Base-by-base conservation (phyloP, 2,329 filamentous ascomycete genomes). In the Phyllachora maydis region DNA sequence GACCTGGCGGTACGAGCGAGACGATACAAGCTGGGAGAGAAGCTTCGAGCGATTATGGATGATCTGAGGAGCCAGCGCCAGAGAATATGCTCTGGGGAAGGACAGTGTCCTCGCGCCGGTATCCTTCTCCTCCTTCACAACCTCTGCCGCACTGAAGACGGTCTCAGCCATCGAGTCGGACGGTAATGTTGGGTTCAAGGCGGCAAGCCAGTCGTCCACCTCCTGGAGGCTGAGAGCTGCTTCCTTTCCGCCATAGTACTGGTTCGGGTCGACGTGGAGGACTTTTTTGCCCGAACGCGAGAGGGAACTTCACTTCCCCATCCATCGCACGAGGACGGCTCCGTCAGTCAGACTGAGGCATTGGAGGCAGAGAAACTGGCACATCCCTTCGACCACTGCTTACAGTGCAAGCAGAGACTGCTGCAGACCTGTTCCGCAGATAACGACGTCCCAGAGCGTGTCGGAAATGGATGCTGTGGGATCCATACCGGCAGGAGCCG, bases 271-370 rank as follows among this genome's bases (percentile, higher is more conserved):
- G 43, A 93, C 56, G 45, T 95, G 85, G 29, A 95, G 64, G 34
- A 93, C 66, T 39, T 79, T 88, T 58, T 91, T 91, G 43, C 71
- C 73, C 31, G 82, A 91, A 41, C 83, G 74, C 35, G 85, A 95
- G 38, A 95, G 63, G 39, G 85, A 76, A 62, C 85, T 95, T 61
- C 44, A 52, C 29, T n/a, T n/a, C n/a, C n/a, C n/a, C n/a, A n/a
- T n/a, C n/a, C n/a, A n/a, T n/a, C n/a, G 33, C 33, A 28, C 39
- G 30, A 27, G 39, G 43, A 46, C 40, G 43, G 49, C 63, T 73
- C 50, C 47, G 70, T 81, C 65, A 78, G 73, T 77, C 66, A 75
- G 69, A 68, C 45, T 25, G 28, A 35, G 28, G 29, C 28, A 32
- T 29, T 32, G 26, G 32, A 37, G 32, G 30, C 39, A 43, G 38